Base-by-base conservation (phyloP, 306 rosid species). In the Corylus americana region DNA sequence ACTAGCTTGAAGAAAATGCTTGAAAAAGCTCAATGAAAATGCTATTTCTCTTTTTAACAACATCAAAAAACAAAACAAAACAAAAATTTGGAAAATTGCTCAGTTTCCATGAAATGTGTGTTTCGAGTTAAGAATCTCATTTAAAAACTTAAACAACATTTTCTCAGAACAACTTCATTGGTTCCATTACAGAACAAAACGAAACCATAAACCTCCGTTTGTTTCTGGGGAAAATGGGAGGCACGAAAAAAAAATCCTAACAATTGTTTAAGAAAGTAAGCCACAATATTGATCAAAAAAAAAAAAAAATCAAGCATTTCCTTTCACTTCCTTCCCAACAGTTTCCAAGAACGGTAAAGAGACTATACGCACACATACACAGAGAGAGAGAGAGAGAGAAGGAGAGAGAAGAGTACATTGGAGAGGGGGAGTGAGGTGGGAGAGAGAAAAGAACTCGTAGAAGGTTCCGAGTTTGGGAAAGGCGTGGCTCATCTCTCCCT, bases 401-500 rank as follows among this genome's bases (percentile, higher is more conserved):
- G 53, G 16, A 44, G 78, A 55, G 53, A 66, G 25, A 29, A 3
- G 48, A 31, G 55, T 91, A 95, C 98, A 91, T 71, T 92, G 98
- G 74, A 95, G 79, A 51, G 98, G 98, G 0, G 97, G 94, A 64
- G 88, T 89, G 85, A 92, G 97, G 55, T 92, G 88, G 11, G 98
- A 88, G 58, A 95, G 98, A 67, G 98, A 95, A 86, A 95, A 95
- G 81, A 95, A 95, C 82, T 95, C 98, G 82, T 92, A 95, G 83
- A 95, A 95, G 78, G 90, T 89, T 18, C 92, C 98, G 5, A 92
- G 96, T 83, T 91, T 90, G 18, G 97, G 94, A 70, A 81, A 89
- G 18, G 98, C 89, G 66, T 92, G 90, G 83, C 90, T 90, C 50
- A 89, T 83, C 55, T 95, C 98, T 37, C 87, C 83, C 58, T 92